These are phyloP conservation scores for Neonectria neomacrospora DNA, from an alignment of 2,329 filamentous ascomycete genomes.

Conservation along the genomic window DNA sequence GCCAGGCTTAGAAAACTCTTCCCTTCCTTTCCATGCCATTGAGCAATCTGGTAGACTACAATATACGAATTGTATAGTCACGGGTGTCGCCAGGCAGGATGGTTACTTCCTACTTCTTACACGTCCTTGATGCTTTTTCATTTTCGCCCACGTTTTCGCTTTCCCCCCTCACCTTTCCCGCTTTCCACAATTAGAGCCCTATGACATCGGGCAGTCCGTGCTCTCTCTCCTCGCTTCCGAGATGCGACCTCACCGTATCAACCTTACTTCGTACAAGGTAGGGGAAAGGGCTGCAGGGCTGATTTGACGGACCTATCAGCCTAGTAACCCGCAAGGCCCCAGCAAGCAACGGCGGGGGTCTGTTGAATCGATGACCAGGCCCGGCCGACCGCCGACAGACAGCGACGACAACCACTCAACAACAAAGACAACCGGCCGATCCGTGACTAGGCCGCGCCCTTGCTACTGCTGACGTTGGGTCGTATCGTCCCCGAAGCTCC, in stretches of 20 bases:
- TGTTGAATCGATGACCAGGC: not conserved
- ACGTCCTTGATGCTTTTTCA: not conserved
- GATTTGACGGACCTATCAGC: not conserved
- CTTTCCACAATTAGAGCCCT: not conserved
- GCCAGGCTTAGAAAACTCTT: not conserved
- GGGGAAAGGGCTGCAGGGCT: not conserved
- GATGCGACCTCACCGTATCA: not conserved
- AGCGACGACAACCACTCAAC: conserved; percentile 3
- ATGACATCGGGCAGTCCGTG: not conserved
- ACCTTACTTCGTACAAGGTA: not conserved
- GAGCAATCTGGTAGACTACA: not conserved
- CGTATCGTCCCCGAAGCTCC: conserved; percentile 6
- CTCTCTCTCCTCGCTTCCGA: not conserved
- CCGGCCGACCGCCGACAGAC: not conserved
- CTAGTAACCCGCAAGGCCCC: not conserved
- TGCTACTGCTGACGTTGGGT: conserved; percentile 23
- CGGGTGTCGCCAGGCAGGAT: not conserved
- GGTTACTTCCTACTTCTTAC: too few relatives aligned
- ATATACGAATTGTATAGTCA: not conserved
- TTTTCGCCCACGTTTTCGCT: not conserved
- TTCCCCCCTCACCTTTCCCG: not conserved
- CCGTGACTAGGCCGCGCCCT: conserved; percentile 14
- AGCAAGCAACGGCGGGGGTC: not conserved
- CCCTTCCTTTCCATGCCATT: not conserved
- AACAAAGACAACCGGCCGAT: conserved; percentile 2